Percentiles rank a stretch among this genome's conserved stretches.
phyloP scores from a whole-genome alignment of 441 rosid species.

The Theobroma grandiflorum region DNA sequence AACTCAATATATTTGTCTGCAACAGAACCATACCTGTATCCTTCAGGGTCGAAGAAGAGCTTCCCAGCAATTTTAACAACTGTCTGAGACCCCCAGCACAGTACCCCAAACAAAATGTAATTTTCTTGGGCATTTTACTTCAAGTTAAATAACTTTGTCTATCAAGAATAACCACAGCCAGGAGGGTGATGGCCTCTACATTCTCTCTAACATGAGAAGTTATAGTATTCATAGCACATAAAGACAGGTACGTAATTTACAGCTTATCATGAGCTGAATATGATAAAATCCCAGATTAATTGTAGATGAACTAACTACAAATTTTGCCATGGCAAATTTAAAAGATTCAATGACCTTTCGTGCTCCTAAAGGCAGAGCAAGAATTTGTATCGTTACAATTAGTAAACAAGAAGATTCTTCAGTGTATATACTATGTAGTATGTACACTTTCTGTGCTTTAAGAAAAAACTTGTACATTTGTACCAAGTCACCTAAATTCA shows the following conservation, averaged over 20 bases:
- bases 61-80: no score
- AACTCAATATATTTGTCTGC: background rate
- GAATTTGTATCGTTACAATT: background rate
- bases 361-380: background rate
- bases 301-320: background rate
- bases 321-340: background rate
- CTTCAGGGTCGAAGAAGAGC: no score
- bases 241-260: no score
- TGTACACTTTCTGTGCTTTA: background rate
- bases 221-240: background rate
- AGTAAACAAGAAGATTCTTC: background rate
- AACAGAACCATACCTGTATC: no score
- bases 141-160: background rate
- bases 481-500: background rate
- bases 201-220: background rate
- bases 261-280: background rate
- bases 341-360: background rate
- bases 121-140: no score
- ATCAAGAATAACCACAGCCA: background rate
- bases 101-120: no score
- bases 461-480: constrained; percentile 12
- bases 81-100: no score
- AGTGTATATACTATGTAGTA: constrained; percentile 13
- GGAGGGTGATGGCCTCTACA: background rate
- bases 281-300: background rate